Conservation (phyloP, 2,329 filamentous ascomycete species). For the Sporothrix pallida region DNA sequence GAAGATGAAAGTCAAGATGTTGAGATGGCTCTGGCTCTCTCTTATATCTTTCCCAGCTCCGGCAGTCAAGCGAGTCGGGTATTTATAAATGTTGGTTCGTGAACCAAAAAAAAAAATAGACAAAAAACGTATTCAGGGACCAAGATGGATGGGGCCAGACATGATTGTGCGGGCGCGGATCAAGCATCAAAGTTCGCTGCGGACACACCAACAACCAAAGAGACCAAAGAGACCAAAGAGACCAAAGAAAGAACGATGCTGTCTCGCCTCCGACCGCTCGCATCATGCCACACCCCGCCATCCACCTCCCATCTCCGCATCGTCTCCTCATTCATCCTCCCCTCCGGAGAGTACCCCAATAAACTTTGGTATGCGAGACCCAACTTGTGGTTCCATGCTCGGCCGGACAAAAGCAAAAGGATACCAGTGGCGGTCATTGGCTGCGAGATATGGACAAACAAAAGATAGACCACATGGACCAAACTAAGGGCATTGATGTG, state of each 20-base stretch:
- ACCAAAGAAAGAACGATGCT: background rate
- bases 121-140: background rate
- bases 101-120: background rate
- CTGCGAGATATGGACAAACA: no score
- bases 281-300: background rate
- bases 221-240: background rate
- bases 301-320: background rate
- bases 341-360: background rate
- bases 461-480: background rate
- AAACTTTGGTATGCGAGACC: background rate
- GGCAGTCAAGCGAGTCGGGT: background rate
- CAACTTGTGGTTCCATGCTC: background rate
- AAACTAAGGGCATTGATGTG: no score
- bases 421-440: background rate
- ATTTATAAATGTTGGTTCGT: background rate
- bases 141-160: background rate
- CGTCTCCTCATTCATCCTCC: background rate
- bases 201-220: background rate
- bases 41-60: background rate
- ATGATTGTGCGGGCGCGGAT: background rate
- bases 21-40: background rate
- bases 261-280: background rate
- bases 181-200: background rate
- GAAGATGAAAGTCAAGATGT: background rate
- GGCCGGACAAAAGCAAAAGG: constrained; percentile 17